Percentiles rank a stretch among this genome's conserved stretches.
phyloP scores from a whole-genome alignment of 139 green algal species.

The Chlamydomonas incerta region DNA sequence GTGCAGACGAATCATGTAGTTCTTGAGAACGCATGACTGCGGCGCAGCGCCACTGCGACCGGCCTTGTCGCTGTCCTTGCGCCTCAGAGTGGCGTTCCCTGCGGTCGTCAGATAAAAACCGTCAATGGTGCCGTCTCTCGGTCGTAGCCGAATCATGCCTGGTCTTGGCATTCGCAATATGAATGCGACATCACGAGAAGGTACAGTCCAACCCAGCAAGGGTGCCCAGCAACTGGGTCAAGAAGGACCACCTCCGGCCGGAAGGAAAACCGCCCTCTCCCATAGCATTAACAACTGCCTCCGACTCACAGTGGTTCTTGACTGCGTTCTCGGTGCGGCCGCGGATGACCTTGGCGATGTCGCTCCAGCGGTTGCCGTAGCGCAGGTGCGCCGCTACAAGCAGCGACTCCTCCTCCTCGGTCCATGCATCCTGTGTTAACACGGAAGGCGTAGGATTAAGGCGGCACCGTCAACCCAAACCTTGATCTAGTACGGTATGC shows the following conservation, averaged over 20 bases:
- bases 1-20: conserved; percentile 53
- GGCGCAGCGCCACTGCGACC: background rate
- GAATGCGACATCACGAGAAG: no score
- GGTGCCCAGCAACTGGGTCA: no score
- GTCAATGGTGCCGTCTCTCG: no score
- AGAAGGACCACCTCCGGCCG: no score
- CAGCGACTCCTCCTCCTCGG: conserved; percentile 61
- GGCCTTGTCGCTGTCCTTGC: conserved; percentile 50
- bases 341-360: conserved; percentile 55
- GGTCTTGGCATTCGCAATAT: no score
- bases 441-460: no score
- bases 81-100: conserved; percentile 81
- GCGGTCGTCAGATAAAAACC: conserved; percentile 41
- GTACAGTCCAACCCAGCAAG: no score
- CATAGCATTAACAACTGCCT: no score
- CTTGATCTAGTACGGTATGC: no score
- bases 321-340: conserved; percentile 69
- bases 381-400: conserved; percentile 45
- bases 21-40: conserved; percentile 23
- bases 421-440: conserved; percentile 70
- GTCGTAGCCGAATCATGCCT: no score
- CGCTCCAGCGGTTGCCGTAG: conserved; percentile 62
- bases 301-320: conserved; percentile 79
- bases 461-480: no score
- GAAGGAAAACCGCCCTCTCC: no score